Evolutionary conservation across 768 basidiomycete genomes (phyloP), one percentile per base, ranked within the genome.

Genomic region (Suillus bovinus): DNA sequence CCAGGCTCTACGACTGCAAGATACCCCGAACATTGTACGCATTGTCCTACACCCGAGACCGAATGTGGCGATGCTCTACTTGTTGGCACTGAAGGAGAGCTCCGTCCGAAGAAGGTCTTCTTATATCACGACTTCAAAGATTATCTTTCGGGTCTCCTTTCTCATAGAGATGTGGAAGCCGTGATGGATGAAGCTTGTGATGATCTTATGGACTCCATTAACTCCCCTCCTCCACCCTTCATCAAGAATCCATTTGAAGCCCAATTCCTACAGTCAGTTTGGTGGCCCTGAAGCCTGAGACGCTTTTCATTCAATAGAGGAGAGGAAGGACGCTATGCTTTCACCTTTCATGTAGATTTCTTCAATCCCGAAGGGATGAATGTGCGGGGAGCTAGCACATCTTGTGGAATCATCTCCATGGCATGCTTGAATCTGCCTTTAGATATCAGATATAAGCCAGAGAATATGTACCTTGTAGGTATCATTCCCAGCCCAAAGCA

Each of bases 271-370:
- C 17, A 7, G 1, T 6, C 6, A 2, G n/a, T 41, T 41, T 8
- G 17, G 41, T 20, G 41, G 41, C 41, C 41, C 41, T n/a, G 20
- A 5, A 41, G 41, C 41, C 41, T 5, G 20, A 5, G 16, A 3
- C 4, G 13, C n/a, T 59, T 17, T 59, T 59, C 10, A 10, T 59
- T n/a, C 7, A 9, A 59, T 6, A 29, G 27, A 50, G 59, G 59
- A n/a, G 31, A 60, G 20, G 70, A 73, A 52, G 71, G 68, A 5
- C 68, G 66, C 8, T 74, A 74, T 39, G 46, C 72, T 4, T 78
- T 78, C 59, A 56, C 65, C n/a, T 64, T 79, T 5, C 61, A 62
- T 44, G 59, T 74, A 20, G 41, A 41, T 5, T 41, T 41, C 7
- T 41, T 41, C 17, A 41, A 41, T 41, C 41, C 41, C 0, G 38